Evolutionary conservation across 495 filamentous ascomycete genomes (phyloP), one percentile per base, ranked within the genome.

Genomic region (Opeltia flavorubescens): DNA sequence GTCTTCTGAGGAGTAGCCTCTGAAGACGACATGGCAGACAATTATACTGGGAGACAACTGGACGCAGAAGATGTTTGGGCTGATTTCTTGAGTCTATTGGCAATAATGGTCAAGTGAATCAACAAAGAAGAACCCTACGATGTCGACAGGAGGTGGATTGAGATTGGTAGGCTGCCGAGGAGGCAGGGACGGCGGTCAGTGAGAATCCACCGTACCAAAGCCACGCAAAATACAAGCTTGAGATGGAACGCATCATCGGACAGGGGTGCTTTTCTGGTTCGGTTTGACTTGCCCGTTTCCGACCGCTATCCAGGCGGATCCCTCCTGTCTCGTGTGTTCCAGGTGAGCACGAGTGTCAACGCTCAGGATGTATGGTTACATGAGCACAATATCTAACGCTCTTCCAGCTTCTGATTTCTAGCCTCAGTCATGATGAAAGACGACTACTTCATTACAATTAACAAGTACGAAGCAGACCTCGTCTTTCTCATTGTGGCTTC

Each of bases 11-110:
- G 46, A 50, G n/a, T 43, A 24, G 27, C 30, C 39, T 38, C 26
- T 45, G 38, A 41, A 48, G 48, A 43, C 38, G 52, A 51, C 54
- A 55, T 58, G 13, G 26, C 29, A 18, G 20, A 34, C 29, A 18
- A 13, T 8, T 8, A 9, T 8, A 11, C 11, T 23, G 38, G 26
- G 15, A 25, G 36, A 24, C 18, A 29, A 20, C 9, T 8, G 33
- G 28, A 29, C 17, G 21, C 13, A 15, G 9, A 23, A n/a, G 13
- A 23, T 18, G 46, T 8, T 7, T 13, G 30, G 15, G 30, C n/a
- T n/a, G n/a, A n/a, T n/a, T n/a, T n/a, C n/a, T n/a, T n/a, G n/a
- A 36, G 6, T 6, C 34, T 36, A 17, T 3, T 9, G 3, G 13
- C 5, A 17, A n/a, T 36, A n/a, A 17, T 17, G 34, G 11, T 6